Percentiles rank a stretch among this genome's conserved stretches.
Evolutionary conservation across 208 protist genomes (phyloP).

Genomic region (Endotrypanum monterogeii): DNA sequence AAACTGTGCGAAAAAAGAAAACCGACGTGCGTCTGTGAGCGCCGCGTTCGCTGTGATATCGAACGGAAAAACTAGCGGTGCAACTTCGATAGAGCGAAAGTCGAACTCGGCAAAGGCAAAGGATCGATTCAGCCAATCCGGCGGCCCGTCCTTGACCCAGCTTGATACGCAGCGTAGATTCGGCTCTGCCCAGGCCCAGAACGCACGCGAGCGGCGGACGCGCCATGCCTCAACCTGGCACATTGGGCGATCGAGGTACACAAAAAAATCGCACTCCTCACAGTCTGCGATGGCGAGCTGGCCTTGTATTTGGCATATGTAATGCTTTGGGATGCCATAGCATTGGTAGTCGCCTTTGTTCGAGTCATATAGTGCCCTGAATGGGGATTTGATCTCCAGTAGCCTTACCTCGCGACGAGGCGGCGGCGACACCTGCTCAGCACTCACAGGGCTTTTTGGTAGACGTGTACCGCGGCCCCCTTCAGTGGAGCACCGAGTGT

Average conservation of each 20-base stretch:
- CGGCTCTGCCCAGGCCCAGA: conserved; percentile 84
- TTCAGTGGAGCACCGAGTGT: background rate
- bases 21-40: conserved; percentile 49
- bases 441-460: background rate
- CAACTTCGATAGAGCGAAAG: conserved; percentile 56
- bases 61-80: conserved; percentile 82
- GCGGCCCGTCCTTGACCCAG: conserved; percentile 71
- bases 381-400: conserved; percentile 91
- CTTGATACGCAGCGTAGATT: conserved; percentile 63
- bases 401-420: conserved; percentile 33
- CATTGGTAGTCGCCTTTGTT: conserved; percentile 43
- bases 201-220: conserved; percentile 61
- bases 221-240: conserved; percentile 82
- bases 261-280: conserved; percentile 92
- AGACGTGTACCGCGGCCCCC: no score
- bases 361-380: conserved; percentile 62
- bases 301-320: conserved; percentile 92
- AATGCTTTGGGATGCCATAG: conserved; percentile 85
- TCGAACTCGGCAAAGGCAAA: conserved; percentile 79
- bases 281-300: conserved; percentile 86
- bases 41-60: conserved; percentile 46
- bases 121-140: conserved; percentile 47
- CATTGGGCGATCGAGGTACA: conserved; percentile 66
- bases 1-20: conserved; percentile 62
- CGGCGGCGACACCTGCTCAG: background rate